Conservation (phyloP, 495 filamentous ascomycete genomes). For the Aspergillus wentii region DNA sequence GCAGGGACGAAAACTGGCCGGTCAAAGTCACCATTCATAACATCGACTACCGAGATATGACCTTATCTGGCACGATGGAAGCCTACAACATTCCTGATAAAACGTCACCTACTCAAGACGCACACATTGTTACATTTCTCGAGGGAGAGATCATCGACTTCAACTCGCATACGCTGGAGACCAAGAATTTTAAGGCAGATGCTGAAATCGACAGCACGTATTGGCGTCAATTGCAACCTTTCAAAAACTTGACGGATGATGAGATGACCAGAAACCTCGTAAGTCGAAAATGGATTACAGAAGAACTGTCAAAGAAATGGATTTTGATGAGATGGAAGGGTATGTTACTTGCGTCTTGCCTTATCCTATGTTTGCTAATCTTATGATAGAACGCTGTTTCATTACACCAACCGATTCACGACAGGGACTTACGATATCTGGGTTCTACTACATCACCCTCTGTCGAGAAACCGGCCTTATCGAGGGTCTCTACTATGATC, state of each 20-base stretch:
- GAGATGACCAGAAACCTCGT: constrained; percentile 55
- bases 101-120: constrained; percentile 46
- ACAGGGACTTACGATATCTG: constrained; percentile 64
- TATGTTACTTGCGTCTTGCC: constrained; percentile 22
- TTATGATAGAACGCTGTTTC: constrained; percentile 59
- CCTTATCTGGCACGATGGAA: constrained; percentile 72
- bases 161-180: constrained; percentile 60
- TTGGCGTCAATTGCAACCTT: constrained; percentile 67
- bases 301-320: constrained; percentile 53
- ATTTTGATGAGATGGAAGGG: constrained; percentile 79
- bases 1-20: constrained; percentile 60
- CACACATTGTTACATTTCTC: constrained; percentile 66
- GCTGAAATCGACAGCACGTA: constrained; percentile 60
- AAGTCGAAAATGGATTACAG: constrained; percentile 50
- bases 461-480: constrained; percentile 55
- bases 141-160: constrained; percentile 79
- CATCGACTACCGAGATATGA: constrained; percentile 59
- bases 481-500: constrained; percentile 71
- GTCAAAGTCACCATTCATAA: constrained; percentile 69
- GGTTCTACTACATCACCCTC: constrained; percentile 72
- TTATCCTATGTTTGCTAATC: constrained; percentile 6
- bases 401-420: constrained; percentile 55
- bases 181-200: constrained; percentile 60
- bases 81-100: constrained; percentile 69
- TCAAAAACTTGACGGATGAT: constrained; percentile 52